Percentiles rank a stretch among this genome's conserved stretches.
Conservation (phyloP, 2,329 filamentous ascomycete species). For the Akanthomyces uredinophilus region DNA sequence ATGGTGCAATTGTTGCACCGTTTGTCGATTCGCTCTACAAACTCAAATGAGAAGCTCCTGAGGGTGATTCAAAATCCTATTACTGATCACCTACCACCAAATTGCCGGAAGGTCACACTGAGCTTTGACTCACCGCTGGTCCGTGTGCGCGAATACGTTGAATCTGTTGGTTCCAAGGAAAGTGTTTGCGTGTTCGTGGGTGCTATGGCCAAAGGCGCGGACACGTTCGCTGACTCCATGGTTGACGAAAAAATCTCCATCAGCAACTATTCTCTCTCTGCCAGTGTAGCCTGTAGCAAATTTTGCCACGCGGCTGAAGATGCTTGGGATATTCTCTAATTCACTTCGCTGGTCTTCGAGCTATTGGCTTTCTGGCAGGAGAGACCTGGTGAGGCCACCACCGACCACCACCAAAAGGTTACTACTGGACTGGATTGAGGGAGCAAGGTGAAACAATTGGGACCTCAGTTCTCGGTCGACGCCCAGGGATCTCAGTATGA, state of each 20-base stretch:
- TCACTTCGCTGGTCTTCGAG: background rate
- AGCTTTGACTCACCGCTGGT: constrained; percentile 90
- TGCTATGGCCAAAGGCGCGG: constrained; percentile 94
- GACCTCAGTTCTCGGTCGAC: background rate
- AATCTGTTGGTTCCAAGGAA: constrained; percentile 71
- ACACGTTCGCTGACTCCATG: constrained; percentile 89
- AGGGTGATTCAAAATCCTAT: constrained; percentile 98
- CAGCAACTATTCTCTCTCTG: constrained; percentile 95
- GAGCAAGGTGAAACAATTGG: background rate
- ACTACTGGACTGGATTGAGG: background rate
- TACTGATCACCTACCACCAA: constrained; percentile 90
- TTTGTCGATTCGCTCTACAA: constrained; percentile 91
- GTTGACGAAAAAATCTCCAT: constrained; percentile 98
- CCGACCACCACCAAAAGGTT: background rate
- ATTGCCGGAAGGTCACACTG: constrained; percentile 95
- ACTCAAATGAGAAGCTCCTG: constrained; percentile 94
- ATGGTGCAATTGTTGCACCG: constrained; percentile 98
- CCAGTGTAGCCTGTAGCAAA: constrained; percentile 98
- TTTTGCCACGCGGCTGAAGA: constrained; percentile 99
- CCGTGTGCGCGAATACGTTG: constrained; percentile 83
- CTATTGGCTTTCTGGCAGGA: background rate
- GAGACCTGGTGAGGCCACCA: background rate
- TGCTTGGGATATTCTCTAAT: constrained; percentile 84
- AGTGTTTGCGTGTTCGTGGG: constrained; percentile 97
- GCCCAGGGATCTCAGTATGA: background rate